Evolutionary conservation across 495 filamentous ascomycete genomes (phyloP), one percentile per base, ranked within the genome.

Genomic region (Penicillium soppii): DNA sequence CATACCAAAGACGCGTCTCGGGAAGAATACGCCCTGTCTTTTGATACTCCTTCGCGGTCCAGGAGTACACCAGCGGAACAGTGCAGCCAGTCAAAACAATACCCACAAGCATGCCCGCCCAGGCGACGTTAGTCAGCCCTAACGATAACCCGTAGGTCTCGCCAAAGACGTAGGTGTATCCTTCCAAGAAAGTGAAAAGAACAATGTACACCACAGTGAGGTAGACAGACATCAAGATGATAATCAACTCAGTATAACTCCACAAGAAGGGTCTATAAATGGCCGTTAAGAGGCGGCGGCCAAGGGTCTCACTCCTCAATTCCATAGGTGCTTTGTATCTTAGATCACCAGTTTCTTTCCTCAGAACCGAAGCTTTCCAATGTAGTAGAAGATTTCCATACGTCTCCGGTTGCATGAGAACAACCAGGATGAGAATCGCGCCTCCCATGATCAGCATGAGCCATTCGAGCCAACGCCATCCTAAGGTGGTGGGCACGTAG

Each of bases 101-200:
- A 7, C 1, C 84, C 82, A n/a, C 80, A 57, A 70, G 67, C 47
- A 88, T 83, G 1, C 74, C 76, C 2, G 78, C 51, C 62, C 83
- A 88, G 17, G 63, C 66, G 12, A 81, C 57, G n/a, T 76, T 79
- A 0, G 78, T 82, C 12, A 77, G 50, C 4, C 76, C 75, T 19
- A 74, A 43, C 0, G 67, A 71, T 27, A 81, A 67, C 13, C 70
- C 70, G 49, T 87, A 78, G 1, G 74, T 77, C 2, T 81, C 68
- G 13, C 62, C 61, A 58, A 85, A 89, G 52, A 88, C 75, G 57
- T 74, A 82, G 2, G 71, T 71, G 58, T 84, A 88, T 4, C 81
- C 83, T 25, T 77, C 72, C 13, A 84, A 62, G 58, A 85, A 85
- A 5, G 79, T 78, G 61, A 86, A 87, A 0, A 86, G 71, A 7